These are phyloP conservation scores for Hypoxylon subgilvum DNA, from an alignment of 495 filamentous ascomycete species.

Conservation along the genomic window DNA sequence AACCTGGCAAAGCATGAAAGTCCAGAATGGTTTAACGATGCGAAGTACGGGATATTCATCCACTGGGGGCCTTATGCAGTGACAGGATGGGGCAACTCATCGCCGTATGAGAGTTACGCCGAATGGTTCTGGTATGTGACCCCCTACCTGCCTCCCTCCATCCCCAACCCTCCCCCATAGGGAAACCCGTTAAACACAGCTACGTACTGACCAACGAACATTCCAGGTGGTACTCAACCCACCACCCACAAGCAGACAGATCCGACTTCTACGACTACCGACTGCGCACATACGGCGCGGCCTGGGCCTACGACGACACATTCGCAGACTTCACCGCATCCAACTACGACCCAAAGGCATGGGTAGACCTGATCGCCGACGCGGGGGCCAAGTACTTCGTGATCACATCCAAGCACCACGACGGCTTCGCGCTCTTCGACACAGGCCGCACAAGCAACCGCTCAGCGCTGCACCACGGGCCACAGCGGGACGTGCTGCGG, in stretches of 20 bases:
- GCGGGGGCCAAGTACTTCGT: conserved; percentile 64
- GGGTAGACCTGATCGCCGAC: conserved; percentile 63
- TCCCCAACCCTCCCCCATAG: no score
- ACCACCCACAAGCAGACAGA: conserved; percentile 37
- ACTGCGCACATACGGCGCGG: conserved; percentile 54
- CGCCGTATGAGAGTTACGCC: conserved; percentile 57
- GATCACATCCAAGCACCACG: conserved; percentile 58
- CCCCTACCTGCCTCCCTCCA: background rate
- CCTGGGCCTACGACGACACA: conserved; percentile 62
- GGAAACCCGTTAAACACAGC: background rate
- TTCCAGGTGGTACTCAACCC: conserved; percentile 42
- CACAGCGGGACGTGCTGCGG: conserved; percentile 52
- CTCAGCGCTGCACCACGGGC: conserved; percentile 52
- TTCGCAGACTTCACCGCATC: conserved; percentile 60
- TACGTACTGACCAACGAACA: background rate
- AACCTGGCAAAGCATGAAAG: conserved; percentile 53
- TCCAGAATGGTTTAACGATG: conserved; percentile 59
- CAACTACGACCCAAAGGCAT: conserved; percentile 56
- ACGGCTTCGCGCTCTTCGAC: conserved; percentile 62
- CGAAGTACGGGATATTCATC: conserved; percentile 64
- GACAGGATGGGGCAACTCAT: conserved; percentile 61
- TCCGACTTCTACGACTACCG: conserved; percentile 57
- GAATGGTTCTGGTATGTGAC: conserved; percentile 56
- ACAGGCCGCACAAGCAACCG: conserved; percentile 49
- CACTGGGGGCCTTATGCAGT: conserved; percentile 63